Base-by-base conservation (phyloP, 2,329 filamentous ascomycete genomes). In the Phialophora chinensis region DNA sequence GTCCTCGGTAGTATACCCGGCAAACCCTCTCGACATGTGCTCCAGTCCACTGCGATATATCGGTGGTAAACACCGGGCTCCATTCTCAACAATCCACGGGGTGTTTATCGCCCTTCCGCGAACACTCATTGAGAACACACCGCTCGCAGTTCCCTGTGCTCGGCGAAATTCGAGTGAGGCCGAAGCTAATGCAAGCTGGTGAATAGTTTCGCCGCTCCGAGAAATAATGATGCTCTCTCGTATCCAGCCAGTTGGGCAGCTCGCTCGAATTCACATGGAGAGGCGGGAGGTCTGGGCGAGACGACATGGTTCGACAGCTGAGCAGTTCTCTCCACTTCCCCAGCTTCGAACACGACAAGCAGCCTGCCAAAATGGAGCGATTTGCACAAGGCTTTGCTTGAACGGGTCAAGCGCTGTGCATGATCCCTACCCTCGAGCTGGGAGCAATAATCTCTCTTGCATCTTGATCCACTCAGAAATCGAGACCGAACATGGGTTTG, bases 121-220 rank as follows among this genome's bases (percentile, higher is more conserved):
- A 4, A 42, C 25, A 23, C 29, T 35, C 29, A 35, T 23, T 55
- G 29, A 17, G 4, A 12, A 11, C 53, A 17, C 27, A n/a, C 53
- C 17, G 42, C 25, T 27, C 3, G 33, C 42, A 27, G 20, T 12
- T 42, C 38, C 6, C 10, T 20, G 1, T 29, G 53, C 50, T 53
- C 65, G 65, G 57, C 38, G 50, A 67, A 67, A 67, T 14, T 59
- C 27, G 29, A 55, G 17, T 44, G 5, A 44, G 4, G 67, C 62
- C 66, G 59, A 60, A 47, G 62, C 62, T 35, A 53, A 47, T 42
- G 35, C 23, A 17, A 6, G 4, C 20, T 38, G 67, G 57, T 55
- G 50, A 66, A 70, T 58, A 64, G 62, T 67, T 67, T 70, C 68
- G 64, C 68, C 68, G 67, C 20, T 58, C 38, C 38, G 38, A n/a